Evolutionary conservation across 2,329 filamentous ascomycete genomes (phyloP).

Genomic region (Chlorencoelia australis): DNA sequence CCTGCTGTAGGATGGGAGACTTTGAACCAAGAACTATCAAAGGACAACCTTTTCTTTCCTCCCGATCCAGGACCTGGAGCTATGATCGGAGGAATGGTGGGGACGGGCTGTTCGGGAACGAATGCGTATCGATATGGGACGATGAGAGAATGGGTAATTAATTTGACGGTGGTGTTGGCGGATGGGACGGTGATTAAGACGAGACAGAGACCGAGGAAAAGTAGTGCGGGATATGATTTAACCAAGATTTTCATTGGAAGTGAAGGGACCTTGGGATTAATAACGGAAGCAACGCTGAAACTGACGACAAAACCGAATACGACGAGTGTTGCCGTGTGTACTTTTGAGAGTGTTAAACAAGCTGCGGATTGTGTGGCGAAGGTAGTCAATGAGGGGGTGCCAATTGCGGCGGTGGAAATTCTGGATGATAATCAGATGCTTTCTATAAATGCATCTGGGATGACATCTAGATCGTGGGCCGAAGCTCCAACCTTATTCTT

Average conservation of each 20-base stretch:
- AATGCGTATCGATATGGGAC: conserved; percentile 90
- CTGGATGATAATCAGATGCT: conserved; percentile 85
- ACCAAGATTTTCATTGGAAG: conserved; percentile 84
- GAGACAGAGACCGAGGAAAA: conserved; percentile 77
- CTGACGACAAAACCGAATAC: conserved; percentile 71
- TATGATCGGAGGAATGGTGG: conserved; percentile 85
- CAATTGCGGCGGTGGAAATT: conserved; percentile 85
- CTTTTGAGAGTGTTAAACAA: conserved; percentile 39
- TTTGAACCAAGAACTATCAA: conserved; percentile 66
- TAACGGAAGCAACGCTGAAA: conserved; percentile 85
- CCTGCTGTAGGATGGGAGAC: conserved; percentile 79
- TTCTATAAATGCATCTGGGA: conserved; percentile 55
- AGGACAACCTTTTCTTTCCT: conserved; percentile 78
- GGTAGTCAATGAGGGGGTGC: conserved; percentile 72
- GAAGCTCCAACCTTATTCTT: conserved; percentile 73
- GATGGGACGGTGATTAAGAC: conserved; percentile 89
- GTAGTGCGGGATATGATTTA: conserved; percentile 83
- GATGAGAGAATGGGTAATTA: conserved; percentile 90
- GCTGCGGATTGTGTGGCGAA: conserved; percentile 57
- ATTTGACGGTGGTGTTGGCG: conserved; percentile 76
- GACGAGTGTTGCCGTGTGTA: conserved; percentile 68
- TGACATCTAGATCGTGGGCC: conserved; percentile 56
- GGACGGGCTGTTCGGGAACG: conserved; percentile 65
- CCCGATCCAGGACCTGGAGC: conserved; percentile 85
- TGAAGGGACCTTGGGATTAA: conserved; percentile 82